phyloP scores from a whole-genome alignment of 1,284 basidiomycete species.

The Meira nashicola region DNA sequence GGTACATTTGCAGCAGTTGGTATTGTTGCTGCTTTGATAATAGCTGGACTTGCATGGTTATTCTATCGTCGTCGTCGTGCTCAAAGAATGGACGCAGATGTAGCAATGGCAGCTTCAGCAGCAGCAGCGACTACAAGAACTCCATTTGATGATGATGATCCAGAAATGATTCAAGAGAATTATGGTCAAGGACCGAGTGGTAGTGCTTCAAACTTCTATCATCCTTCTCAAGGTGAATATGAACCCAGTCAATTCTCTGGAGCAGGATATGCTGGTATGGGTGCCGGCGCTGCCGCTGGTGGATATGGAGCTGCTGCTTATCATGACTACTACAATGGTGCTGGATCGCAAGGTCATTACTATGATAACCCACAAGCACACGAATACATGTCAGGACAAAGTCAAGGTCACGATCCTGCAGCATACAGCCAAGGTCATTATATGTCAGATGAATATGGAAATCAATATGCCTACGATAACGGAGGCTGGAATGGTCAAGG shows the following conservation, averaged over 20 bases:
- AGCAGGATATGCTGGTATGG: slow-evolving; percentile 43
- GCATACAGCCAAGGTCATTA: slow-evolving; percentile 12
- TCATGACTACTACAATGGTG: slow-evolving; percentile 37
- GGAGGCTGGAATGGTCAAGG: slow-evolving; percentile 20
- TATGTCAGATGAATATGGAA: slow-evolving; percentile 6
- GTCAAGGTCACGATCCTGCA: slow-evolving; percentile 8
- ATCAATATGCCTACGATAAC: slow-evolving; percentile 9
- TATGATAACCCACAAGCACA: slow-evolving; percentile 5
- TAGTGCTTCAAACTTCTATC: slow-evolving; percentile 31
- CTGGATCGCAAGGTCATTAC: slow-evolving; percentile 9
- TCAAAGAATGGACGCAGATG: slow-evolving; percentile 51
- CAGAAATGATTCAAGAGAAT: slow-evolving; percentile 48
- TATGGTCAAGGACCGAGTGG: slow-evolving; percentile 27
- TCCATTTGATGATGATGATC: slow-evolving; percentile 52
- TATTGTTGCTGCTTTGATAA: slow-evolving; percentile 35
- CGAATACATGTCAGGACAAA: neutral
- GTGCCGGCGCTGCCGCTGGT: slow-evolving; percentile 28
- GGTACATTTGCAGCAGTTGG: slow-evolving; percentile 51
- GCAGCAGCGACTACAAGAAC: slow-evolving; percentile 48
- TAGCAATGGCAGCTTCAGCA: slow-evolving; percentile 49
- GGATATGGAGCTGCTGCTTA: slow-evolving; percentile 33
- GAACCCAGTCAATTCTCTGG: slow-evolving; percentile 41
- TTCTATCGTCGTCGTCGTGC: slow-evolving; percentile 41
- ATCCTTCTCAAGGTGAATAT: slow-evolving; percentile 24
- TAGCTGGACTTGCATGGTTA: slow-evolving; percentile 41